Evolutionary conservation across 805 yeast genomes (phyloP), one percentile per base, ranked within the genome.

Genomic region (Yamadazyma olivae): DNA sequence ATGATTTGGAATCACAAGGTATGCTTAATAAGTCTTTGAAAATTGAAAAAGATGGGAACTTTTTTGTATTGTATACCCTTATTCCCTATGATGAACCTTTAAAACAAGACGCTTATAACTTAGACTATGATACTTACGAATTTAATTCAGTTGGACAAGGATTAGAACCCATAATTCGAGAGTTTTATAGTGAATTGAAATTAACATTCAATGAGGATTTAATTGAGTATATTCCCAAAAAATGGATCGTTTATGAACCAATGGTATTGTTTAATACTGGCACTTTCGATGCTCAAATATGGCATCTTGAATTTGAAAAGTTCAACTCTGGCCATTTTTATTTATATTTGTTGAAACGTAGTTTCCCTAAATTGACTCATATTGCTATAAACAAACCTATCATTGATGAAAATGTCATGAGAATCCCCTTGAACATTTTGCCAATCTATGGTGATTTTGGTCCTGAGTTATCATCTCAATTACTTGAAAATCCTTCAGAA

Each of bases 311-410:
- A 17, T 33, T 41, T 16, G 20, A 13, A 17, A 15, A 17, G 39
- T 17, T 39, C 7, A 43, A 40, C 24, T 28, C 33, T 31, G 30
- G 38, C 3, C 27, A 23, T 6, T 49, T 53, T 26, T 57, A 59
- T 26, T 6, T 6, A 19, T 17, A 1, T 30, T 36, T 44, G 14
- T 40, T 35, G 26, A 10, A n/a, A 8, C 32, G 13, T 31, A 47
- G 51, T 25, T 49, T 46, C 5, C 32, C 43, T 7, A 42, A 40
- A 6, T 27, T 54, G 27, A 75, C 88, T 0, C 90, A 84, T 46
- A 55, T 84, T 4, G 95, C 95, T 0, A 56, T 78, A 4, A 86
- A 87, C 46, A 74, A 70, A 40, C 93, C 95, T 0, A 85, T 87
- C 10, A 50, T 59, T 2, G 45, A 60, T 3, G 85, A 82, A 44